These are phyloP conservation scores for Clonostachys solani DNA, from an alignment of 2,329 filamentous ascomycete species.

Conservation along the genomic window DNA sequence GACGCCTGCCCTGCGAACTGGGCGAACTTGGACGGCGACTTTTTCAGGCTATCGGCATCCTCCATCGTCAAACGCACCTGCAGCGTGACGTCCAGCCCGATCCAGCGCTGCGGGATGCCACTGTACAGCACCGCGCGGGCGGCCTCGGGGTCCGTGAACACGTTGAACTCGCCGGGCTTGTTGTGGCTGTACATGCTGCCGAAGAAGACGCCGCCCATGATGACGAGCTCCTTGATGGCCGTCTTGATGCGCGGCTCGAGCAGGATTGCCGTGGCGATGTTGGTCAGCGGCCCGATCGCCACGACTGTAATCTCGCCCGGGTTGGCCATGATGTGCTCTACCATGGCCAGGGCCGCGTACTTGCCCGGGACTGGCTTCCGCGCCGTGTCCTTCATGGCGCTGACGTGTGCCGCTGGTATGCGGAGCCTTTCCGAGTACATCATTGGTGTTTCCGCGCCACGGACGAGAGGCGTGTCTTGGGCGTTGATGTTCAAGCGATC, in stretches of 20 bases:
- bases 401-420: constrained; percentile 1
- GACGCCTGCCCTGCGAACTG: constrained; percentile 5
- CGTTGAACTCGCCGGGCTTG: constrained; percentile 6
- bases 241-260: constrained; percentile 5
- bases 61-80: constrained; percentile 3
- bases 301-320: constrained; percentile 6
- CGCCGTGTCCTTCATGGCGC: constrained; percentile 2
- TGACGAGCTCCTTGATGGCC: constrained; percentile 5
- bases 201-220: constrained; percentile 6
- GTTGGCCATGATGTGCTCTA: constrained; percentile 5
- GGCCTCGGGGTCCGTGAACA: constrained; percentile 6
- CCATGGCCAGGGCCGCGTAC: constrained; percentile 5
- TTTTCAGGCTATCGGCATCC: constrained; percentile 2
- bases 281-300: constrained; percentile 6
- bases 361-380: background rate
- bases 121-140: constrained; percentile 4
- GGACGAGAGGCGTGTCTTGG: constrained; percentile 2
- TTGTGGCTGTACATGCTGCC: constrained; percentile 2
- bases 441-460: constrained; percentile 4
- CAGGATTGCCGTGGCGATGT: constrained; percentile 4
- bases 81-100: constrained; percentile 5
- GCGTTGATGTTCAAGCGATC: constrained; percentile 1
- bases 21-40: constrained; percentile 4
- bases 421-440: constrained; percentile 2
- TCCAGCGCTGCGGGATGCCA: constrained; percentile 5